A percentile compares a stretch with the other conserved stretches of the same genome.
phyloP scores from a whole-genome alignment of 169 alveolate genomes.

The Plasmodium inui region DNA sequence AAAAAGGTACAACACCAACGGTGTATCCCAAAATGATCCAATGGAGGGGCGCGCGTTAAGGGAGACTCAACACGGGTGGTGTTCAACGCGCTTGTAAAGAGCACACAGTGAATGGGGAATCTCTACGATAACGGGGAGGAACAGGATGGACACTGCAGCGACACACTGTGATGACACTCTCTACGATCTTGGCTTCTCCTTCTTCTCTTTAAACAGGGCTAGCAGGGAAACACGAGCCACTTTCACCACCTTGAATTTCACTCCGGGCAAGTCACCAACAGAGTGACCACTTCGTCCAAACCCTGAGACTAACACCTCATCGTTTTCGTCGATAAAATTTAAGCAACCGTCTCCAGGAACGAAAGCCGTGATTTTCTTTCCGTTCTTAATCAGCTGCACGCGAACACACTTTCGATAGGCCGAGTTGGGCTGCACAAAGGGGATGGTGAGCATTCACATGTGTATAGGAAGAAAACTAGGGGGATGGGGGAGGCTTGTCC shows the following conservation, averaged over 20 bases:
- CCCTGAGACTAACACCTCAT: conserved; percentile 99
- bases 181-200: conserved; percentile 97
- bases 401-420: conserved; percentile 99
- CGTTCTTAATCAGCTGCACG: conserved; percentile 98
- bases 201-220: conserved; percentile 98
- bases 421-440: conserved; percentile 97
- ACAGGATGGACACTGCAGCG: not conserved
- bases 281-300: conserved; percentile 99
- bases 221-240: conserved; percentile 96
- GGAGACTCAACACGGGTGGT: not conserved
- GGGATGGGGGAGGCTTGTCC: no score
- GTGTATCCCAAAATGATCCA: not conserved
- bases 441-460: not conserved
- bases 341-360: conserved; percentile 99
- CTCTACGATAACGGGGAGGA: not conserved
- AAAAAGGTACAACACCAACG: not conserved
- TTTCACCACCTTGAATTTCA: conserved; percentile 99
- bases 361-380: conserved; percentile 99
- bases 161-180: not conserved
- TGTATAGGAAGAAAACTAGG: not conserved
- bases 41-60: not conserved
- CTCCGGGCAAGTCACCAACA: conserved; percentile 99
- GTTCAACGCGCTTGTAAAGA: not conserved
- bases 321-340: conserved; percentile 99
- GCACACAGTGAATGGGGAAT: not conserved